Evolutionary conservation across 1,284 basidiomycete species (phyloP), one percentile per base, ranked within the genome.

Genomic region (Ustilago tritici): DNA sequence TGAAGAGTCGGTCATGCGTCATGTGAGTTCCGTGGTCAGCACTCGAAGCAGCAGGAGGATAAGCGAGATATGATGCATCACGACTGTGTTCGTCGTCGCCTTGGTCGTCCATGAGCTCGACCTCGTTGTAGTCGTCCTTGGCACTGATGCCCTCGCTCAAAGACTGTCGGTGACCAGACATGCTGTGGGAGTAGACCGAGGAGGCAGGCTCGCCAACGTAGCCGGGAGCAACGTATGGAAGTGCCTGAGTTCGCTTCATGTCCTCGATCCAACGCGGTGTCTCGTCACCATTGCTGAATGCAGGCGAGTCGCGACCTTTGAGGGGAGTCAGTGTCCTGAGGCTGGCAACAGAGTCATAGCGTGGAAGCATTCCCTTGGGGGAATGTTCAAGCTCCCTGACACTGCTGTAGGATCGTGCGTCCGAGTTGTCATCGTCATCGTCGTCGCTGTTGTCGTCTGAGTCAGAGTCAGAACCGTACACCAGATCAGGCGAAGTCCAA

Each of bases 261-360:
- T 78, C 71, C 32, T 73, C 70, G 40, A 78, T 66, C 76, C 76
- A 78, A 35, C 68, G 40, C 3, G 76, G 76, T 5, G 76, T 74
- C n/a, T 78, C 67, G 9, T 67, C 38, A 12, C 75, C 75, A 49
- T 40, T 68, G 15, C 43, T 46, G 23, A 43, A 47, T 1, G 60
- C 56, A 10, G 67, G 57, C 17, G 61, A 56, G 9, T 69, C 63
- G 38, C 49, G 50, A n/a, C 70, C 70, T 7, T 57, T 34, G 17
- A 61, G 32, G 19, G 59, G 28, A 28, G 12, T n/a, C 11, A 56
- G 41, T 19, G 61, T 49, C 31, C 56, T 54, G 17, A 70, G 32
- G 36, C 56, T 58, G 47, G 64, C 34, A n/a, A 50, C 46, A 23
- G 74, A 70, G 54, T 61, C 69, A 41, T 65, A 67, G 36, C 52